Percentiles rank a stretch among this genome's conserved stretches.
Evolutionary conservation across 2,329 filamentous ascomycete genomes (phyloP).

Genomic region (Zymoseptoria passerinii): DNA sequence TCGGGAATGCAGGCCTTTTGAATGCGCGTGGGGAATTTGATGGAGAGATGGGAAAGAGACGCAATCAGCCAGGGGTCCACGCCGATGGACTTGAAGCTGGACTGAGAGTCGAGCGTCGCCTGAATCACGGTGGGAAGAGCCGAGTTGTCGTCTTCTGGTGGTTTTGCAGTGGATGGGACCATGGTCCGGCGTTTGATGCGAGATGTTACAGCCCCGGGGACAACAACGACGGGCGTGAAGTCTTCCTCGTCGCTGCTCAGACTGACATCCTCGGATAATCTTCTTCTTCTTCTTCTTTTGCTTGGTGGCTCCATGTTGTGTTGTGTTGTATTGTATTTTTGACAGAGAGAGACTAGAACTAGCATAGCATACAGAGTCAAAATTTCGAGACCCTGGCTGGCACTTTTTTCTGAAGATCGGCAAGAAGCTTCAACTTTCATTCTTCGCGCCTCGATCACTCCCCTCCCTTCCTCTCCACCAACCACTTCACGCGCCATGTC

Average conservation of each 20-base stretch:
- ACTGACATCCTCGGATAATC: slow-evolving; percentile 7
- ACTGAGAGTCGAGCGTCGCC: slow-evolving; percentile 19
- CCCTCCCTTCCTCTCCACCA: not conserved
- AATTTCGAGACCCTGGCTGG: slow-evolving; percentile 1
- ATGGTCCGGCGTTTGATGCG: slow-evolving; percentile 6
- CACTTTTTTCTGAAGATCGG: not conserved
- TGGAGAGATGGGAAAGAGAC: slow-evolving; percentile 68
- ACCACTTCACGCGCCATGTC: not conserved
- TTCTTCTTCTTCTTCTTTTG: slow-evolving; percentile 11
- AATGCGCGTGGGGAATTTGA: slow-evolving; percentile 82
- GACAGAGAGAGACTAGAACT: too few relatives aligned
- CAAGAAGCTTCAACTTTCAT: not conserved
- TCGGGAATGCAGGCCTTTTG: slow-evolving; percentile 89
- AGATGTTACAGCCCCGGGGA: too few relatives aligned
- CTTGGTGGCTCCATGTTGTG: slow-evolving; percentile 9
- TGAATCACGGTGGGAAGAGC: slow-evolving; percentile 17
- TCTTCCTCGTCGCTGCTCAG: not conserved
- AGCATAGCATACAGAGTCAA: too few relatives aligned
- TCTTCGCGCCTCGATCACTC: not conserved
- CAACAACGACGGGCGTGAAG: not conserved
- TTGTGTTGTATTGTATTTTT: too few relatives aligned
- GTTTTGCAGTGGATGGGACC: not conserved
- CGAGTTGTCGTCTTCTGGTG: not conserved
- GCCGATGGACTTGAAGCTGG: slow-evolving; percentile 27
- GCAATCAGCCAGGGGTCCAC: slow-evolving; percentile 64